Percentiles rank a stretch among this genome's conserved stretches.
Conservation (phyloP, 2,329 filamentous ascomycete genomes). For the Aspergillus novoparasiticus region DNA sequence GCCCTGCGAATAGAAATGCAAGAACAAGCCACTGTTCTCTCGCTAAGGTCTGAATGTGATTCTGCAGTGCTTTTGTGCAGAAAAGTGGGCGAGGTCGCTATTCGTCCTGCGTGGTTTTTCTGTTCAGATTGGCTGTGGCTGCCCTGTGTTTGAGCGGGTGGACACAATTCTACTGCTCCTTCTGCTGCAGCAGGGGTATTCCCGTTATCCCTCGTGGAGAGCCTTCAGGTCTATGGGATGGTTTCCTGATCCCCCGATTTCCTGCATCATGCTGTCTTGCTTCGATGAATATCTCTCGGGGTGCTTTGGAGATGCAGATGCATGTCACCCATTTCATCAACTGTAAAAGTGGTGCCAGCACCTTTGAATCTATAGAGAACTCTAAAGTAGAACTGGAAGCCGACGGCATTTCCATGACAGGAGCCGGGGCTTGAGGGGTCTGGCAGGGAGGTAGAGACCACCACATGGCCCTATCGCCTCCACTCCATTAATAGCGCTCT, state of each 20-base stretch:
- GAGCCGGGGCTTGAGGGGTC: background rate
- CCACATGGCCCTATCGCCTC: background rate
- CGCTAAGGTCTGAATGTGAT: constrained; percentile 3
- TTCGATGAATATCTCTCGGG: background rate
- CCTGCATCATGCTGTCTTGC: background rate
- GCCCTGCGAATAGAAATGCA: constrained; percentile 8
- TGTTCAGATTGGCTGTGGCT: background rate
- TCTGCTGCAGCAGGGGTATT: background rate
- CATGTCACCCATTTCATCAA: background rate
- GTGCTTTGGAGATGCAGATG: background rate
- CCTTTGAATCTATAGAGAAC: background rate
- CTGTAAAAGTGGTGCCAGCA: background rate
- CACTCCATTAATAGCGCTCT: background rate
- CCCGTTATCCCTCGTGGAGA: background rate
- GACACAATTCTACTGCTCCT: background rate
- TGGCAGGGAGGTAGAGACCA: background rate
- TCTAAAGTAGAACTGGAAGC: background rate
- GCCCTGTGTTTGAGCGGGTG: background rate
- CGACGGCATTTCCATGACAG: background rate
- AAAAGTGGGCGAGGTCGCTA: background rate
- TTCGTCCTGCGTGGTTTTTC: background rate
- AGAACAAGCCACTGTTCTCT: background rate
- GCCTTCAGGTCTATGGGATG: background rate
- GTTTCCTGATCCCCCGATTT: background rate
- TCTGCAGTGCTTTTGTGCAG: constrained; percentile 1